These are phyloP conservation scores for Chamaecrista fasciculata DNA, from an alignment of 306 rosid genomes.

Conservation along the genomic window DNA sequence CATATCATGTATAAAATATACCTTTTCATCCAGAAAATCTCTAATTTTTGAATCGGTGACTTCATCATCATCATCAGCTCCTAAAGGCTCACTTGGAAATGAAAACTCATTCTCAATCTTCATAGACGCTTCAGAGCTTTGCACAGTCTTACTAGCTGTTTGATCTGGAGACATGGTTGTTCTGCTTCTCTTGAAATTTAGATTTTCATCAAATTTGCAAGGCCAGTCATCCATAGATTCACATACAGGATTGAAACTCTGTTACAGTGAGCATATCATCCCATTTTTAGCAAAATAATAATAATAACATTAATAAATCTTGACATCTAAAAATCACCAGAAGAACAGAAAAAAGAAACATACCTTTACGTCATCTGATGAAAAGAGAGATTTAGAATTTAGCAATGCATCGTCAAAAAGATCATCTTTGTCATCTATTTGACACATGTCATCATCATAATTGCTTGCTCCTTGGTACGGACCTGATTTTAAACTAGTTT, in stretches of 20 bases:
- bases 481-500: conserved; percentile 41
- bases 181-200: conserved; percentile 47
- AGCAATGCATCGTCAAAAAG: conserved; percentile 48
- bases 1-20: conserved; percentile 25
- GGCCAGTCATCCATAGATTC: conserved; percentile 75
- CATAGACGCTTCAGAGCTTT: conserved; percentile 34
- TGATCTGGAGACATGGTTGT: conserved; percentile 41
- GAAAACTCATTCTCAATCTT: conserved; percentile 46
- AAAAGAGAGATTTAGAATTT: conserved; percentile 45
- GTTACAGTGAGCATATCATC: conserved; percentile 32
- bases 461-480: conserved; percentile 51
- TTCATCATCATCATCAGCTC: conserved; percentile 82
- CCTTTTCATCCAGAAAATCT: conserved; percentile 88
- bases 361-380: conserved; percentile 63
- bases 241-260: conserved; percentile 84
- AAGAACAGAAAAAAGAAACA: conserved; percentile 20
- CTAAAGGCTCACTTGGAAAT: conserved; percentile 57
- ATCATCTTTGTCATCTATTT: conserved; percentile 68
- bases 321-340: no score
- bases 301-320: conserved; percentile 33
- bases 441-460: conserved; percentile 74
- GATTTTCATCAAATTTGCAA: conserved; percentile 53
- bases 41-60: conserved; percentile 82
- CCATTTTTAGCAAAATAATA: conserved; percentile 18
- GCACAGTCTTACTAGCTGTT: conserved; percentile 36